phyloP scores from a whole-genome alignment of 2,329 filamentous ascomycete species.

The Fusarium paranaense region DNA sequence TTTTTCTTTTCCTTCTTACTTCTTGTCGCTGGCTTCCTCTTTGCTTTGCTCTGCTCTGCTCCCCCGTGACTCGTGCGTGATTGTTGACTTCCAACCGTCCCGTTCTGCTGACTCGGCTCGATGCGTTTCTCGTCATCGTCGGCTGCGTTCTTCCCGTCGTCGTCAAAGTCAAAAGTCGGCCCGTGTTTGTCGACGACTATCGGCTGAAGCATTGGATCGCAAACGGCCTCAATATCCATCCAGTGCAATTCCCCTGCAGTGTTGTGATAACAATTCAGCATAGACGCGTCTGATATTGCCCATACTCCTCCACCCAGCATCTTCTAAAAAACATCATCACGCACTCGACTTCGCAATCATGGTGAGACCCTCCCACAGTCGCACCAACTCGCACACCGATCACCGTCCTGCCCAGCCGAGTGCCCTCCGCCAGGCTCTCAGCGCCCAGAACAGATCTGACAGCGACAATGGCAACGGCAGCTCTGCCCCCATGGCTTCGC shows the following conservation, averaged over 20 bases:
- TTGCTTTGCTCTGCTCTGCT: not conserved
- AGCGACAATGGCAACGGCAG: conserved; percentile 20
- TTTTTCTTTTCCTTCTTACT: conserved; percentile 5
- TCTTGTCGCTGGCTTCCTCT: not conserved
- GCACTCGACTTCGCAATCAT: conserved; percentile 31
- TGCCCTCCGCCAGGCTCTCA: conserved; percentile 60
- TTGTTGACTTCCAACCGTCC: not conserved
- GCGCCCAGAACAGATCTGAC: conserved; percentile 41
- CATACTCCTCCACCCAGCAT: not conserved
- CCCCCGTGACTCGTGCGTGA: conserved; percentile 14
- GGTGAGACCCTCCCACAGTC: conserved; percentile 44
- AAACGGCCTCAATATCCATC: not conserved
- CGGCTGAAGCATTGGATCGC: not conserved
- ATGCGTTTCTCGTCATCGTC: conserved; percentile 26
- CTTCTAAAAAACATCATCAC: not conserved
- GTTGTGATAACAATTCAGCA: not conserved
- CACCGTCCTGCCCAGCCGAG: conserved; percentile 59
- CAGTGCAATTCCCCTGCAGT: conserved; percentile 3
- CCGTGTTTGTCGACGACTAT: conserved; percentile 3
- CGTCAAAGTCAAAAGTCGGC: conserved; percentile 20
- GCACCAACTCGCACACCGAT: conserved; percentile 46
- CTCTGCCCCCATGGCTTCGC: conserved; percentile 33
- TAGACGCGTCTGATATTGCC: not conserved
- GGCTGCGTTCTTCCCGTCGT: conserved; percentile 17
- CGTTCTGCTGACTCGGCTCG: conserved; percentile 1